phyloP scores from a whole-genome alignment of 2,329 filamentous ascomycete species.

The Helicocarpus griseus region DNA sequence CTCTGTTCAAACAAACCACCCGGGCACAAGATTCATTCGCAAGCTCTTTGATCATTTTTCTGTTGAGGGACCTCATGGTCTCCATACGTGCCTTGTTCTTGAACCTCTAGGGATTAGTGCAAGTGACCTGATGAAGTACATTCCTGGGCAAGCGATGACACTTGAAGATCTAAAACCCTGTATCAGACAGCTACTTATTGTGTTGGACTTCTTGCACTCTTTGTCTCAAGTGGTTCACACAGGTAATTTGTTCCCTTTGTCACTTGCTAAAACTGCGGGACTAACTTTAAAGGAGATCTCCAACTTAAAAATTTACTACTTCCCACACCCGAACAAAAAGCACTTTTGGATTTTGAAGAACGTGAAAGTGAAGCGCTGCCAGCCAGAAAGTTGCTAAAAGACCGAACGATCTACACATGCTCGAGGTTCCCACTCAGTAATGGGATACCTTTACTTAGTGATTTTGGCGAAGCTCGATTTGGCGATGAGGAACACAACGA shows the following conservation, averaged over 20 bases:
- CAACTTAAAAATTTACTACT: conserved; percentile 29
- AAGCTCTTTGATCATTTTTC: conserved; percentile 14
- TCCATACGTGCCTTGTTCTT: conserved; percentile 26
- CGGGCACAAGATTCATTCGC: conserved; percentile 13
- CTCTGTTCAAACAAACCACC: conserved; percentile 9
- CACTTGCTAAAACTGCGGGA: not conserved
- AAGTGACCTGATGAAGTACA: conserved; percentile 19
- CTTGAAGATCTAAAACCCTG: conserved; percentile 22
- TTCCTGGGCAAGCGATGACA: conserved; percentile 16
- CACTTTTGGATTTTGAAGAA: conserved; percentile 19
- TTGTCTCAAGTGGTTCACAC: conserved; percentile 34
- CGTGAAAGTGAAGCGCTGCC: conserved; percentile 18
- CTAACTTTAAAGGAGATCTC: conserved; percentile 23
- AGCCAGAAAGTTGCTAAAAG: conserved; percentile 18
- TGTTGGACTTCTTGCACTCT: conserved; percentile 33
- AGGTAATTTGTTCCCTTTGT: conserved; percentile 18
- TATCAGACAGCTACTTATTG: conserved; percentile 26
- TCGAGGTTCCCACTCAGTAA: conserved; percentile 15
- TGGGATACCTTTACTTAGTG: conserved; percentile 30
- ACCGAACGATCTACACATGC: conserved; percentile 24
- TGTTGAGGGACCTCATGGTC: conserved; percentile 12
- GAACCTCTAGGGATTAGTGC: conserved; percentile 27
- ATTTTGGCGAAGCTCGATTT: conserved; percentile 34
- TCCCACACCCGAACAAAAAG: conserved; percentile 9
- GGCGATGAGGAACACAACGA: conserved; percentile 23